Conservation (phyloP, 495 filamentous ascomycete species). For the Xylaria acuta region DNA sequence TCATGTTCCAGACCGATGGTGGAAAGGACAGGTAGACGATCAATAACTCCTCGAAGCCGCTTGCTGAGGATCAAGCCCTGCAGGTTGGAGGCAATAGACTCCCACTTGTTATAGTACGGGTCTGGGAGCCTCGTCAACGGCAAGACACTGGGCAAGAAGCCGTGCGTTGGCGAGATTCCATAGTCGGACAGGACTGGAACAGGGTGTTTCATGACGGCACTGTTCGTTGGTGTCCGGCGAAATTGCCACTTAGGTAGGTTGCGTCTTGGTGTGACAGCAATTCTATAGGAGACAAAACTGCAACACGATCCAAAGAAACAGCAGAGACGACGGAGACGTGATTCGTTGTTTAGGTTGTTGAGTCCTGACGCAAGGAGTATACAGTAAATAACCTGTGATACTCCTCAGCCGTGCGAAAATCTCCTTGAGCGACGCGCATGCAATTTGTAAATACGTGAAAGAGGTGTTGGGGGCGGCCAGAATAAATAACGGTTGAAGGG, state of each 20-base stretch:
- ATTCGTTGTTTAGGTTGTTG: conserved; percentile 34
- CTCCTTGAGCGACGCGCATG: conserved; percentile 44
- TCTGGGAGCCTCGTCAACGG: conserved; percentile 82
- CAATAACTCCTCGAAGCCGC: conserved; percentile 75
- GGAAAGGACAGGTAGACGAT: conserved; percentile 79
- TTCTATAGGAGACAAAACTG: neutral
- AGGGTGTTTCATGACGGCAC: conserved; percentile 75
- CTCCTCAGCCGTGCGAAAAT: conserved; percentile 65
- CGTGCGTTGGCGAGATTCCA: conserved; percentile 82
- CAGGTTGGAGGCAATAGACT: conserved; percentile 81
- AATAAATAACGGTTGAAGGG: neutral
- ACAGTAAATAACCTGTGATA: conserved; percentile 62
- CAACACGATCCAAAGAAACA: neutral
- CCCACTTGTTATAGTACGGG: conserved; percentile 93
- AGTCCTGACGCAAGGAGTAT: conserved; percentile 69
- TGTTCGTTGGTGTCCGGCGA: conserved; percentile 14
- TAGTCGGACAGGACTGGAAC: conserved; percentile 82
- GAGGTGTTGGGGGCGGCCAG: neutral
- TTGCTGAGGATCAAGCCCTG: conserved; percentile 85
- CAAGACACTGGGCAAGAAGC: conserved; percentile 85
- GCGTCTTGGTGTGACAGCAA: neutral
- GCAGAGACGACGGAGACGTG: conserved; percentile 23
- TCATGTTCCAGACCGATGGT: conserved; percentile 79
- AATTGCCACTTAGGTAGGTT: neutral
- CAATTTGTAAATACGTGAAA: conserved; percentile 12